Evolutionary conservation across 345 rosid genomes (phyloP).

Genomic region (Raphanus sativus): DNA sequence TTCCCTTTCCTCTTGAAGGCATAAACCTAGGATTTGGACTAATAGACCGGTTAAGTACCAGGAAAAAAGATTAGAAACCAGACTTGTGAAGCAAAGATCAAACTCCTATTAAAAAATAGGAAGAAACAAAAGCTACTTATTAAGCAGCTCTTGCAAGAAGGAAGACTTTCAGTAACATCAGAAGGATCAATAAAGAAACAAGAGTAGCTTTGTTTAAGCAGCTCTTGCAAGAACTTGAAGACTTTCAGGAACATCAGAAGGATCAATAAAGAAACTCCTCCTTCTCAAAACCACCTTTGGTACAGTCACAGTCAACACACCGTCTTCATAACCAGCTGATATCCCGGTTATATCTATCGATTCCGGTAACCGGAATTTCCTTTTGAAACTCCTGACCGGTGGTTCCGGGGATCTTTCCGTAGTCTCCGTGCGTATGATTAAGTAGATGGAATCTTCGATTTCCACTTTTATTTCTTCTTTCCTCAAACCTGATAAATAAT

Average conservation of each 20-base stretch:
- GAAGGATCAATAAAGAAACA: constrained; percentile 45
- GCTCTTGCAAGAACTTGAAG: constrained; percentile 75
- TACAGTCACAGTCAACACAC: constrained; percentile 62
- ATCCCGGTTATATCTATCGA: constrained; percentile 53
- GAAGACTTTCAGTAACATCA: constrained; percentile 51
- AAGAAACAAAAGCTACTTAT: background rate
- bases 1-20: background rate
- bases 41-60: background rate
- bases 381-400: constrained; percentile 53
- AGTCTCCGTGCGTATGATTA: constrained; percentile 61
- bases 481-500: constrained; percentile 54
- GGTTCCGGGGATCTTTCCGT: constrained; percentile 33
- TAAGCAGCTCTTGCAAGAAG: constrained; percentile 83
- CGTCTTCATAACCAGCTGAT: constrained; percentile 67
- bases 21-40: background rate
- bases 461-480: constrained; percentile 76
- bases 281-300: constrained; percentile 53
- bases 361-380: constrained; percentile 70
- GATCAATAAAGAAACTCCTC: constrained; percentile 53
- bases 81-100: background rate
- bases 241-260: constrained; percentile 48
- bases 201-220: constrained; percentile 41
- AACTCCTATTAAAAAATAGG: background rate
- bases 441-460: constrained; percentile 67
- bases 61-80: background rate